Conservation (phyloP, 164 flowering plant genomes). For the Liquidambar formosana region DNA sequence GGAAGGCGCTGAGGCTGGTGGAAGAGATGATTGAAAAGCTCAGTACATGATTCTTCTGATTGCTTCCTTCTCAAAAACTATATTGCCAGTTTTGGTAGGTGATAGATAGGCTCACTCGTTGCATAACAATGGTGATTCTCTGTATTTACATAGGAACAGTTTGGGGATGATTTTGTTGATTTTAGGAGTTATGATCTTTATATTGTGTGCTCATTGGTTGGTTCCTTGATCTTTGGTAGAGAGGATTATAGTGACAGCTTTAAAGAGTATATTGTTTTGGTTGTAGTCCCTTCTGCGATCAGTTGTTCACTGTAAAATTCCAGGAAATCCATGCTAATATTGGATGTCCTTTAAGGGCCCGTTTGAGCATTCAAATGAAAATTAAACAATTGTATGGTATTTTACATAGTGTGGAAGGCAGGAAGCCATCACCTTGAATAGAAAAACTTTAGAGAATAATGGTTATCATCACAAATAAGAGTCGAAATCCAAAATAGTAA, state of each 20-base stretch:
- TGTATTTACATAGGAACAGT: slow-evolving; percentile 8
- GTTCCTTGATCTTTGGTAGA: too few species aligned
- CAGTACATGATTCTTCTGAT: slow-evolving; percentile 15
- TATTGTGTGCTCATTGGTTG: background rate
- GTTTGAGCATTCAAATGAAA: too few species aligned
- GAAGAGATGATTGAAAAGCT: slow-evolving; percentile 61
- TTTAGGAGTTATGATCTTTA: background rate
- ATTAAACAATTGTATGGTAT: too few species aligned
- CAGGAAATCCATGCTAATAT: too few species aligned
- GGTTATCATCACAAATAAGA: too few species aligned
- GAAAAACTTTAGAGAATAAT: too few species aligned
- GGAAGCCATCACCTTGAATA: too few species aligned
- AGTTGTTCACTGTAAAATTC: background rate
- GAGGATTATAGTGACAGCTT: too few species aligned
- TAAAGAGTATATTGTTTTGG: too few species aligned
- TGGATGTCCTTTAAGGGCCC: too few species aligned
- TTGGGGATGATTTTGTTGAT: background rate
- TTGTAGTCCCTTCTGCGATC: background rate
- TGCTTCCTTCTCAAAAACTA: background rate
- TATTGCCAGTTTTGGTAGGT: background rate
- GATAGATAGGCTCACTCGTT: background rate
- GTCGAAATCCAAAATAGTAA: too few species aligned
- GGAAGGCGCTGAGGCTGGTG: slow-evolving; percentile 36
- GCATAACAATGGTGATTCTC: background rate
- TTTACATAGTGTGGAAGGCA: too few species aligned